A percentile compares a stretch with the other conserved stretches of the same genome.
Evolutionary conservation across 2,329 filamentous ascomycete species (phyloP).

Genomic region (Pestalotiopsis sp.): DNA sequence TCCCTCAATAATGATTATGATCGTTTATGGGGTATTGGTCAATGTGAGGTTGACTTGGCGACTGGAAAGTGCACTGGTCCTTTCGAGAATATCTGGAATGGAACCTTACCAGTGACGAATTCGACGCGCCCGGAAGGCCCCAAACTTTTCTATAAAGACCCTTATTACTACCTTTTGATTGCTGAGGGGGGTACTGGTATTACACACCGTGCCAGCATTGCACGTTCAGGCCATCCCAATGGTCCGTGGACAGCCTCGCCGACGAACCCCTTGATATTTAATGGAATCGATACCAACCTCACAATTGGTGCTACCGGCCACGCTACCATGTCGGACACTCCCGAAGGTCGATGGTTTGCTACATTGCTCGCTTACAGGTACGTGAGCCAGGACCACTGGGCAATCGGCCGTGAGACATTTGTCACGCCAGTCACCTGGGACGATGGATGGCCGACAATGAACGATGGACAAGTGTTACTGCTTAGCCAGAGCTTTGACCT

Average conservation of each 20-base stretch:
- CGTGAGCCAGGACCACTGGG: background rate
- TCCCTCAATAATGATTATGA: conserved; percentile 15
- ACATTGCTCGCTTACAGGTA: background rate
- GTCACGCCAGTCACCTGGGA: background rate
- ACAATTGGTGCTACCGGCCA: background rate
- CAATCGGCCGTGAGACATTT: background rate
- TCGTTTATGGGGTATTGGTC: conserved; percentile 24
- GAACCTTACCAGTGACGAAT: conserved; percentile 11
- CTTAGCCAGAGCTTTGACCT: background rate
- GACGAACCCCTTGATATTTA: conserved; percentile 19
- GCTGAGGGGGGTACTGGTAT: background rate
- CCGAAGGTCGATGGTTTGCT: background rate
- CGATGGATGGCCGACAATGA: background rate
- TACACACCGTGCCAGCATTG: background rate
- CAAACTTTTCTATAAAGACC: background rate
- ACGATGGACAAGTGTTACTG: background rate
- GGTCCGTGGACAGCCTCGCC: background rate
- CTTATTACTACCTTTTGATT: background rate
- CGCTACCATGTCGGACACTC: background rate
- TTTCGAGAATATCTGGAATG: conserved; percentile 24
- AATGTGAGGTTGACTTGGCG: conserved; percentile 22
- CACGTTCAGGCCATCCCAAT: background rate
- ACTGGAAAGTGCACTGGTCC: conserved; percentile 20
- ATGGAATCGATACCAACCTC: conserved; percentile 17
- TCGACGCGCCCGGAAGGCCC: background rate